phyloP scores from a whole-genome alignment of 352 stramenopile species.

The Aphanomyces stellatus region DNA sequence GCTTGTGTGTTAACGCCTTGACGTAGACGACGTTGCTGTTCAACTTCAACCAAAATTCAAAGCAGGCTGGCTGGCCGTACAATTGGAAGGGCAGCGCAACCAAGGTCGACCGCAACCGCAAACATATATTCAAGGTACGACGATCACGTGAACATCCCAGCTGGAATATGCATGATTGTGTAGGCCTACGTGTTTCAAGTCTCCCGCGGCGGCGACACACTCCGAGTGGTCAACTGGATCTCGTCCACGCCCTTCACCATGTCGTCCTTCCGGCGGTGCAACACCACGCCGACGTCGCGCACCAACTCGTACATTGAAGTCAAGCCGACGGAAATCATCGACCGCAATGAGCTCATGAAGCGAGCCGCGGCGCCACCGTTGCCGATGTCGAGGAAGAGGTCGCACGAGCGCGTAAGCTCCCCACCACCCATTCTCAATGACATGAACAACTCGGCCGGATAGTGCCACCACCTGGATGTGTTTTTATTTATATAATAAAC shows the following conservation, averaged over 20 bases:
- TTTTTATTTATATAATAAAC: constrained; percentile 1
- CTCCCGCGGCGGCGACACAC: background rate
- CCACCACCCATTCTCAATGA: background rate
- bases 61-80: background rate
- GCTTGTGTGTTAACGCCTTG: background rate
- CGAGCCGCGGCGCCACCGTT: too few species aligned
- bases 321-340: background rate
- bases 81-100: constrained; percentile 4
- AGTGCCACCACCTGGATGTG: background rate
- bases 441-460: background rate
- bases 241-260: background rate
- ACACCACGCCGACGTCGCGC: background rate
- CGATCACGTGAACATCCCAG: too few species aligned
- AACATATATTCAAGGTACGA: background rate
- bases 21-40: background rate
- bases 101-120: constrained; percentile 7
- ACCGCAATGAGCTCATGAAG: too few species aligned
- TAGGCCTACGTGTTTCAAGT: constrained; percentile 1
- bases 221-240: background rate
- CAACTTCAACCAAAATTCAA: background rate
- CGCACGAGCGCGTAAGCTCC: background rate
- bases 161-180: background rate
- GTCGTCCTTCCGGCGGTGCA: background rate
- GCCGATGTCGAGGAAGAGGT: background rate
- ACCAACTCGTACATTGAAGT: constrained; percentile 5